phyloP scores from a whole-genome alignment of 805 yeast species.

The Yarrowia yakushimensis region DNA sequence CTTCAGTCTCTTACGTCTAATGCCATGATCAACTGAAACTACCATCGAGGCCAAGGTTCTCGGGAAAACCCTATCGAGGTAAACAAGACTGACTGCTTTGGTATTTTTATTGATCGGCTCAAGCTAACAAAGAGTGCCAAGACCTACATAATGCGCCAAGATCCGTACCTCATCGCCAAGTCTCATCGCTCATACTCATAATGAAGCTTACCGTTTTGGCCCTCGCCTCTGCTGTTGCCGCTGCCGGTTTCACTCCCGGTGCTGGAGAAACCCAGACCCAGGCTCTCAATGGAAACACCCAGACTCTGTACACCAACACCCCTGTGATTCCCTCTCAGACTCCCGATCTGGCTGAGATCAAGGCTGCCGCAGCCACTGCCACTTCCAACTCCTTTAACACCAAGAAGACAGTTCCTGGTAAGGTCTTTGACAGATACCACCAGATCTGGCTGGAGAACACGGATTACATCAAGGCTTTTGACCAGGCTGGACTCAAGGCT shows the following conservation, averaged over 20 bases:
- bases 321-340: not conserved
- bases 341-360: conserved; percentile 39
- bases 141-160: conserved; percentile 21
- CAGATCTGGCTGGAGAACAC: conserved; percentile 53
- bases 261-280: conserved; percentile 7
- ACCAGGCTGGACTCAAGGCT: conserved; percentile 44
- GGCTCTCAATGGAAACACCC: not conserved
- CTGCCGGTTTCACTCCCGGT: conserved; percentile 10
- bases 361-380: conserved; percentile 38
- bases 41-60: not conserved
- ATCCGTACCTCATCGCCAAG: conserved; percentile 1
- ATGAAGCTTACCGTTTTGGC: conserved; percentile 3
- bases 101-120: not conserved
- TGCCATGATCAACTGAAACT: too few species aligned
- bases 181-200: not conserved
- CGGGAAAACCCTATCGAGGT: not conserved
- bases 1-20: too few species aligned
- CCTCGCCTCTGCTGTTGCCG: not conserved
- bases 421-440: conserved; percentile 43
- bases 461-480: conserved; percentile 48
- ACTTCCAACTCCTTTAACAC: conserved; percentile 33
- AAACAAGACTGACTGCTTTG: not conserved
- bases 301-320: conserved; percentile 14
- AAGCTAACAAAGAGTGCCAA: not conserved
- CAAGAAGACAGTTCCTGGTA: conserved; percentile 43